Evolutionary conservation across 2,329 filamentous ascomycete genomes (phyloP), one percentile per base, ranked within the genome.

Genomic region (Phaeophleospora eucalypticola): DNA sequence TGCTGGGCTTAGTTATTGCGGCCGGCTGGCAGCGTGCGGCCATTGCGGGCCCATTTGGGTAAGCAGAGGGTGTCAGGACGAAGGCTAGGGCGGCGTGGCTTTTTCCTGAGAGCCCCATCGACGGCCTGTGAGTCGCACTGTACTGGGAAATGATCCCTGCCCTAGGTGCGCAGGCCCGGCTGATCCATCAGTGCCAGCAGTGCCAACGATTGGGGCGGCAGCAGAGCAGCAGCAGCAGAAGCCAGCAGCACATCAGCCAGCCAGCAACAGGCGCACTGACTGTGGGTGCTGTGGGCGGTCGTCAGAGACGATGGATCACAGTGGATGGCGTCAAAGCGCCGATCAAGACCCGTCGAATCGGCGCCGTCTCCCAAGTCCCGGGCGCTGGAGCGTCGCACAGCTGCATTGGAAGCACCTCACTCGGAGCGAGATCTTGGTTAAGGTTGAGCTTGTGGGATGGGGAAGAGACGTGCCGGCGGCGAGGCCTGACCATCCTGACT

Each of bases 51-150:
- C 56, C 19, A 56, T 64, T 60, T 47, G 54, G 60, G 58, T 58
- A 65, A 60, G 56, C 52, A 58, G 54, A 63, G 54, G 16, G 16
- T 10, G 36, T 18, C 17, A 4, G 56, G 59, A 66, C 62, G 59
- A 64, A 63, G 59, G 67, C 68, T 60, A 63, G 61, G 67, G 64
- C 66, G 65, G 66, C 53, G 57, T 59, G 54, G 55, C 58, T 58
- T 51, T 56, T 16, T 33, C 40, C 40, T 37, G 9, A 3, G 8
- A 16, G 14, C 36, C 36, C 56, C 63, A 58, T 62, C 44, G 64
- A 65, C 68, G 67, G 63, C n/a, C 54, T 63, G 67, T 68, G 68
- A 57, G 67, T 68, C 67, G 65, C 66, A 67, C 62, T 53, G 58
- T 43, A 54, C 53, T 62, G 59, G 63, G 63, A 62, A 60, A 59